Evolutionary conservation across 495 filamentous ascomycete species (phyloP).

Genomic region (Penicillium longicatenatum): DNA sequence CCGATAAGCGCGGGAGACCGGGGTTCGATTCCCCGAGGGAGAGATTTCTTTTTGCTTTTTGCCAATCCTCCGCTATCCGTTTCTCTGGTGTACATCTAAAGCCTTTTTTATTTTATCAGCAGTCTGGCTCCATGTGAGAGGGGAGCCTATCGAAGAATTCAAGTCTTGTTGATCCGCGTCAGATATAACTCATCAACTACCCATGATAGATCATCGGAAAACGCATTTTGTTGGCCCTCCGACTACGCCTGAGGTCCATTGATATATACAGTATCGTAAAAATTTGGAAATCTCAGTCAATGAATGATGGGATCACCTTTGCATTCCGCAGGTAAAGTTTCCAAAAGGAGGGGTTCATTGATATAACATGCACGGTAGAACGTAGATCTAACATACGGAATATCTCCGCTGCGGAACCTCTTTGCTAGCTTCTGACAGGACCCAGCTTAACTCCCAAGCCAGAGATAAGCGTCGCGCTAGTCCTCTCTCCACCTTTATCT

Average conservation of each 20-base stretch:
- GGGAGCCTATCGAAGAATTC: too few species aligned
- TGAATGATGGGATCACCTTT: too few species aligned
- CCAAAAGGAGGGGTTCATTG: too few species aligned
- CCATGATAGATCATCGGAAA: too few species aligned
- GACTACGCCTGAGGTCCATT: too few species aligned
- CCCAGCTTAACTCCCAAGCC: not conserved
- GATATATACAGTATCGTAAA: too few species aligned
- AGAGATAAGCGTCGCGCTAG: not conserved
- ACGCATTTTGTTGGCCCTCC: too few species aligned
- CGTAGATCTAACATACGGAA: not conserved
- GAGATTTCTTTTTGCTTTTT: conserved; percentile 34
- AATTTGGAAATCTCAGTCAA: too few species aligned
- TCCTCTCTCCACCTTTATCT: not conserved
- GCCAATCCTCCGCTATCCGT: too few species aligned
- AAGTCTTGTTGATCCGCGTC: not conserved
- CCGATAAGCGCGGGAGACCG: conserved; percentile 51
- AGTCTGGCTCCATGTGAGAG: too few species aligned
- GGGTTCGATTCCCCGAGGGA: conserved; percentile 57
- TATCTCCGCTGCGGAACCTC: conserved; percentile 1
- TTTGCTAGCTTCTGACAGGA: not conserved
- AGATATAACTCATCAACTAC: too few species aligned
- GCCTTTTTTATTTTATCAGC: not conserved
- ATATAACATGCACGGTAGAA: not conserved
- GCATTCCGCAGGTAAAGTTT: too few species aligned
- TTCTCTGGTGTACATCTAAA: not conserved